Conservation (phyloP, 1,139 yeast species). For the Geotrichum bryndzae region DNA sequence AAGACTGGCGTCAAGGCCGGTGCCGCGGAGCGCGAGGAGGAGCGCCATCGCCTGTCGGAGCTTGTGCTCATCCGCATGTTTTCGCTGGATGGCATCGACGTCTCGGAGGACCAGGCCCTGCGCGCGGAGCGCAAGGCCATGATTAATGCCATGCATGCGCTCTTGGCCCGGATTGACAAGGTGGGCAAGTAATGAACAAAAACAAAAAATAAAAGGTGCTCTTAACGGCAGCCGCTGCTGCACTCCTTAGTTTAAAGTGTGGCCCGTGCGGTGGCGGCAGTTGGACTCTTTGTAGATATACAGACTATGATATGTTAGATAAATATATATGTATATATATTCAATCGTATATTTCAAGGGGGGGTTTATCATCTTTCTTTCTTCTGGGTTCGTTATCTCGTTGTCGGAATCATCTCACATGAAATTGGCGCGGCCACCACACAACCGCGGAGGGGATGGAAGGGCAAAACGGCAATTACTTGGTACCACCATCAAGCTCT, state of each 20-base stretch:
- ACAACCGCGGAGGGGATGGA: background rate
- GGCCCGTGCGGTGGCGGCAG: too few species aligned
- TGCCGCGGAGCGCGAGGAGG: conserved; percentile 30
- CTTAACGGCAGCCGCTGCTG: background rate
- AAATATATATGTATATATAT: too few species aligned
- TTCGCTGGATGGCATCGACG: conserved; percentile 38
- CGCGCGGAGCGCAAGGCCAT: conserved; percentile 35
- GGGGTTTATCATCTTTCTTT: too few species aligned
- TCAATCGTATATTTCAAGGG: too few species aligned
- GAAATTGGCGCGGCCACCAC: too few species aligned
- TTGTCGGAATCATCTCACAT: too few species aligned
- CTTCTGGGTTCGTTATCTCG: too few species aligned
- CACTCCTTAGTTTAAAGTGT: too few species aligned
- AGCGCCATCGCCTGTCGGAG: conserved; percentile 37
- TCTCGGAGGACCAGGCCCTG: conserved; percentile 33
- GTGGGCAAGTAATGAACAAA: conserved; percentile 12
- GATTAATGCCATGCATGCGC: conserved; percentile 35
- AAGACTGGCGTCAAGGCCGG: conserved; percentile 29
- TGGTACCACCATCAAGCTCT: background rate
- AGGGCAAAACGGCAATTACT: background rate
- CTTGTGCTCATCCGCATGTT: conserved; percentile 37
- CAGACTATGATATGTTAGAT: too few species aligned
- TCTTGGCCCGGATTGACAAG: conserved; percentile 33
- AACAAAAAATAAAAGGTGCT: background rate
- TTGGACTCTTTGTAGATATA: too few species aligned